These are phyloP conservation scores for Candida sithepensis DNA, from an alignment of 805 yeast genomes.

Conservation along the genomic window DNA sequence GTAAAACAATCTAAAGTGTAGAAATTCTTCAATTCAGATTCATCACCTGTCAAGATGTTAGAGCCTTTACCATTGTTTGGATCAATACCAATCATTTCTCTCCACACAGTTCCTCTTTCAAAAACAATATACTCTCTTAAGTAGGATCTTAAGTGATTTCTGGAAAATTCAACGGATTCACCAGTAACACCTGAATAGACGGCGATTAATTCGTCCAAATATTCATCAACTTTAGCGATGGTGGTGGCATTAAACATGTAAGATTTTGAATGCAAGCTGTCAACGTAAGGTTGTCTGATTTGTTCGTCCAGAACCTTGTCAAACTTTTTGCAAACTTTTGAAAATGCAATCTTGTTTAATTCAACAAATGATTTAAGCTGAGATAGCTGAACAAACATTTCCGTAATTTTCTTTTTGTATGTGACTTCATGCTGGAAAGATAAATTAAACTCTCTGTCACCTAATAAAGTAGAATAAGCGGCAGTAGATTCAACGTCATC, in stretches of 20 bases:
- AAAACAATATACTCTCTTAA: conserved; percentile 53
- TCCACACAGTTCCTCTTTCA: conserved; percentile 56
- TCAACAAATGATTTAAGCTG: conserved; percentile 50
- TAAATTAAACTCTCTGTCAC: conserved; percentile 45
- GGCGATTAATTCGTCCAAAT: conserved; percentile 27
- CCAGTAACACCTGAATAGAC: conserved; percentile 28
- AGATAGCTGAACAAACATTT: conserved; percentile 40
- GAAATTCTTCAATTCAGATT: conserved; percentile 28
- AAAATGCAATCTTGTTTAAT: conserved; percentile 49
- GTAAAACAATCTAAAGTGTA: conserved; percentile 30
- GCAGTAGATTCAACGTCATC: conserved; percentile 33
- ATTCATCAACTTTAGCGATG: conserved; percentile 25
- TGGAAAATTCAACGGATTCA: conserved; percentile 15
- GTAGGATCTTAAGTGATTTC: conserved; percentile 43
- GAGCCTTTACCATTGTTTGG: conserved; percentile 28
- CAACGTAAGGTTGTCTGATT: conserved; percentile 39
- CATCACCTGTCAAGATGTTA: conserved; percentile 35
- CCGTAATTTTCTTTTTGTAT: conserved; percentile 43
- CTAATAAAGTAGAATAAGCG: conserved; percentile 46
- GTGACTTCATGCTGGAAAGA: conserved; percentile 47
- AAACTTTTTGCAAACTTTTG: conserved; percentile 50
- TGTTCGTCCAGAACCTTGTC: conserved; percentile 46
- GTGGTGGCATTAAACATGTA: conserved; percentile 36
- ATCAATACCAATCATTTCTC: conserved; percentile 51
- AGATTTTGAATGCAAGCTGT: conserved; percentile 23